Percentiles rank a stretch among this genome's conserved stretches.
These are phyloP conservation scores for Orychophragmus violaceus DNA, from an alignment of 345 rosid genomes.

Conservation along the genomic window DNA sequence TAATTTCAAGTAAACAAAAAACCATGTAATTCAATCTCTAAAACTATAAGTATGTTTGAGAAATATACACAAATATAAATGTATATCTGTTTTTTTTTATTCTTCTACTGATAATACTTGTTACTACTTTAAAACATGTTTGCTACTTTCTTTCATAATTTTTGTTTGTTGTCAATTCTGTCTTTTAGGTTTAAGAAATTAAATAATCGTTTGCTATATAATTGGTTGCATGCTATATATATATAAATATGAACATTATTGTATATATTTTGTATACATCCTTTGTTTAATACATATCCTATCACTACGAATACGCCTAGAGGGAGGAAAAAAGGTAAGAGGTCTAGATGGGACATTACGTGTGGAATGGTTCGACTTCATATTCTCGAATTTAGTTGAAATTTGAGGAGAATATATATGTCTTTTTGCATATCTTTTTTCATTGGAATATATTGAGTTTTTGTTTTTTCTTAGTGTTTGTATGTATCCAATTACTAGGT, in stretches of 20 bases:
- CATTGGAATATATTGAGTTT: not conserved
- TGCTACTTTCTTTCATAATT: not conserved
- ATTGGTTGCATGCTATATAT: conserved; percentile 7
- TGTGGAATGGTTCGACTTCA: conserved; percentile 21
- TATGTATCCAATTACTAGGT: conserved; percentile 14
- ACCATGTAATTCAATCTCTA: not conserved
- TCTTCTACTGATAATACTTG: not conserved
- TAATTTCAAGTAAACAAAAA: no score
- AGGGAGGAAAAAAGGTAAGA: not conserved
- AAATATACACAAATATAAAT: not conserved
- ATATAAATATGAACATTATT: not conserved
- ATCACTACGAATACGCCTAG: not conserved
- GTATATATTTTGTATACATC: not conserved
- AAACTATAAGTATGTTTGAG: not conserved
- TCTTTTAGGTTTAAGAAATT: not conserved
- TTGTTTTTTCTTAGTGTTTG: not conserved
- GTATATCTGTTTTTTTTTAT: not conserved
- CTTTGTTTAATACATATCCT: not conserved
- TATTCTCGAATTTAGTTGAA: conserved; percentile 19
- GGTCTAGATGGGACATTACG: conserved; percentile 10
- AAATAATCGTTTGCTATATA: not conserved
- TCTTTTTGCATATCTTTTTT: not conserved
- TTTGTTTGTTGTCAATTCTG: not conserved
- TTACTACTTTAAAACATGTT: no score
- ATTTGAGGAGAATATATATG: not conserved